Conservation (phyloP, 768 basidiomycete genomes). For the Phylloporus rhodoxanthus region DNA sequence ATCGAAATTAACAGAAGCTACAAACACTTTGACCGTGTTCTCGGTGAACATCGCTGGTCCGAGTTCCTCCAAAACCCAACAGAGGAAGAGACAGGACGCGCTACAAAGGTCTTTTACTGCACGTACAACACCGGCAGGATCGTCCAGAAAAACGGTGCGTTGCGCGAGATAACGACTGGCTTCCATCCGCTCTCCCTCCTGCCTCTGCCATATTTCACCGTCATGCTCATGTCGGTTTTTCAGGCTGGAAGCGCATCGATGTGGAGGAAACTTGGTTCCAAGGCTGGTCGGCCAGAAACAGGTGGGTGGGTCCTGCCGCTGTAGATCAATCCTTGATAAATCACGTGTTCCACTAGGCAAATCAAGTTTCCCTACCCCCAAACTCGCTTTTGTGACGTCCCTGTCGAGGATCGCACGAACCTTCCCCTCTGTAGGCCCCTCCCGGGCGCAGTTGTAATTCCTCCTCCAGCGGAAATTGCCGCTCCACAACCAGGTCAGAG, state of each 20-base stretch:
- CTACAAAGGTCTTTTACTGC: constrained; percentile 38
- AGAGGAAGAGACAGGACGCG: constrained; percentile 23
- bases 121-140: constrained; percentile 32
- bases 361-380: constrained; percentile 38
- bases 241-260: constrained; percentile 45
- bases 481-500: constrained; percentile 31
- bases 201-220: background rate
- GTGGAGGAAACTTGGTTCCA: constrained; percentile 42
- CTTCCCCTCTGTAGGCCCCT: constrained; percentile 39
- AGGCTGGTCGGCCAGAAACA: constrained; percentile 20
- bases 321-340: constrained; percentile 1
- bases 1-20: constrained; percentile 36
- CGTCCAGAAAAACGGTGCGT: constrained; percentile 43
- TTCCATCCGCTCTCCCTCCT: background rate
- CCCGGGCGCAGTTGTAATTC: constrained; percentile 29
- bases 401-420: constrained; percentile 35
- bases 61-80: constrained; percentile 33
- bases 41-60: constrained; percentile 41
- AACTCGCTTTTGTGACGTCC: constrained; percentile 35
- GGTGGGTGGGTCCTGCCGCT: no score
- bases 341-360: constrained; percentile 13
- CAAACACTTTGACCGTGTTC: constrained; percentile 29
- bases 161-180: background rate
- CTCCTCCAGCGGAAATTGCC: constrained; percentile 16
- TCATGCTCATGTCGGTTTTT: background rate